Base-by-base conservation (phyloP, 495 filamentous ascomycete genomes). In the Penicillium angulare region DNA sequence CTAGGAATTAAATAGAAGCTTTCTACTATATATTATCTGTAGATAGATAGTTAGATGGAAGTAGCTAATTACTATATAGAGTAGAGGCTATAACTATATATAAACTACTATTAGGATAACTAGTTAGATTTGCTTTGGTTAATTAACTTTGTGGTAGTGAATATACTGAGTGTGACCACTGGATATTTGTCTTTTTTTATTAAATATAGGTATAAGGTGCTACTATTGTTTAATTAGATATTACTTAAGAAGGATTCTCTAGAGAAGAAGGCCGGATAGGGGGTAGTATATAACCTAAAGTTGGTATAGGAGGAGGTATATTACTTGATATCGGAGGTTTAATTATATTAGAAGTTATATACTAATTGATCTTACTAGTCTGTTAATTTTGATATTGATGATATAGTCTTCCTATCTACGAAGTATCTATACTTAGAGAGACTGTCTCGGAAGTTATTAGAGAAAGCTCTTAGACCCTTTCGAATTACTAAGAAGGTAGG, bases 31-130 rank as follows among this genome's bases (percentile, higher is more conserved):
- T 63, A 53, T 24, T 52, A 73, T 26, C 56, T 61, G 0, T 27
- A 67, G 36, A 69, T 59, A 0, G 53, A 70, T 55, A 52, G 61
- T 0, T 53, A 69, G 23, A 69, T 60, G 0, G 62, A 73, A 32
- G 26, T n/a, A 7, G 16, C 35, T 4, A 68, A 64, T 42, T 21
- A 56, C 5, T 20, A 27, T 9, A 1, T 71, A 5, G 50, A 69
- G 43, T 38, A 59, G 7, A 54, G 56, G n/a, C 46, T 71, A 3
- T 50, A 58, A 0, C n/a, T 15, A 7, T 71, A 58, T 39, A 23
- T 53, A 15, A 59, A 58, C 27, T 66, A 64, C 45, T 36, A 51
- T 1, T 55, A 73, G 23, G 40, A 67, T 39, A 36, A 73, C 49
- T 74, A 43, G 67, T 32, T 31, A 1, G 36, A 49, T 31, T 57